Evolutionary conservation across 139 green algal species (phyloP).

Genomic region (Chlorella sp.): DNA sequence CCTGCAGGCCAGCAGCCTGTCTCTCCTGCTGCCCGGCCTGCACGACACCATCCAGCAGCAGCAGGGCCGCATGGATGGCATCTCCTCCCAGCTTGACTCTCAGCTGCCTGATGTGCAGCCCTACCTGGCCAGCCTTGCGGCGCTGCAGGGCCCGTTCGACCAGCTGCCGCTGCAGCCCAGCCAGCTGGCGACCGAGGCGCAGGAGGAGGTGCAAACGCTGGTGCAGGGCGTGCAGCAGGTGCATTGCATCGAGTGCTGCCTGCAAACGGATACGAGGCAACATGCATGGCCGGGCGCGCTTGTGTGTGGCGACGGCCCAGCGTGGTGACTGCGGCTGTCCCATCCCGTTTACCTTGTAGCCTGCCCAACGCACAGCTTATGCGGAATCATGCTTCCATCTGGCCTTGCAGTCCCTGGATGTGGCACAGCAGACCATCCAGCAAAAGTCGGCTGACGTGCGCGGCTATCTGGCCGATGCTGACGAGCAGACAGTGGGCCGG

Average conservation of each 20-base stretch:
- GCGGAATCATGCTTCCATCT: too few species aligned
- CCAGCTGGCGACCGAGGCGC: neutral
- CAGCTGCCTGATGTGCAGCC: neutral
- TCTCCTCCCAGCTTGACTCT: neutral
- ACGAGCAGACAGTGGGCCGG: slow-evolving; percentile 15
- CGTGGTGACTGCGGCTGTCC: too few species aligned
- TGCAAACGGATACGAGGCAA: too few species aligned
- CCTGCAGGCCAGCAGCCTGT: neutral
- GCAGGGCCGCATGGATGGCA: neutral
- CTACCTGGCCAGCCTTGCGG: neutral
- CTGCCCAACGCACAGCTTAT: too few species aligned
- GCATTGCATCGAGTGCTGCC: too few species aligned
- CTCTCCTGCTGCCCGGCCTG: neutral
- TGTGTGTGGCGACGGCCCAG: too few species aligned
- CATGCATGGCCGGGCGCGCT: too few species aligned
- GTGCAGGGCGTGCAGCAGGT: neutral
- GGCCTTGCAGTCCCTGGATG: slow-evolving; percentile 5
- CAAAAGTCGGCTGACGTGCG: neutral
- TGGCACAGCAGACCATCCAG: neutral
- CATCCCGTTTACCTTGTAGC: too few species aligned
- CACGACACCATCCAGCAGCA: neutral
- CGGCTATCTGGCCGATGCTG: neutral
- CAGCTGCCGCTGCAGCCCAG: neutral
- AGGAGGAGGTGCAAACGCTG: neutral
- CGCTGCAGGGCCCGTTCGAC: neutral